Evolutionary conservation across 2,329 filamentous ascomycete genomes (phyloP).

Genomic region (Fusarium proliferatum): DNA sequence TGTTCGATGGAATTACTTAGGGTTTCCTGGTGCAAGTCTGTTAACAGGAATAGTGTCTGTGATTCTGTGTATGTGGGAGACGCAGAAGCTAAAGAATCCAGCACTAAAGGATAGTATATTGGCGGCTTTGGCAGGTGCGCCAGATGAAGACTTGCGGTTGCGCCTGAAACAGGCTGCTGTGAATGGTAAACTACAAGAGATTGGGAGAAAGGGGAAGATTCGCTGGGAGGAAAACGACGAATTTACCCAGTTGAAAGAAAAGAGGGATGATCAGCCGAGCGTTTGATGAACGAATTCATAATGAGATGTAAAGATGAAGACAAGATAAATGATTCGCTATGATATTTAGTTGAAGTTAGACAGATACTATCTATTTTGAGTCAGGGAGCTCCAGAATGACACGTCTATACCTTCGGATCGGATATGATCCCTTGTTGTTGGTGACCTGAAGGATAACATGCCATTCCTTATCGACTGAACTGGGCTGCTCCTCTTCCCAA

Average conservation of each 20-base stretch:
- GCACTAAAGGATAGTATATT: neutral
- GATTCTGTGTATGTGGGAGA: neutral
- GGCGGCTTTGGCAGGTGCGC: neutral
- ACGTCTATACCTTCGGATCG: neutral
- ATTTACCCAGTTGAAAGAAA: neutral
- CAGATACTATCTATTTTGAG: fast-evolving
- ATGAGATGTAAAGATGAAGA: neutral
- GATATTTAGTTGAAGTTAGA: neutral
- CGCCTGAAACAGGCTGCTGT: neutral
- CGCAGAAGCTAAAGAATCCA: neutral
- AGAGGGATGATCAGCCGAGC: fast-evolving
- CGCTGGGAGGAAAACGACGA: neutral
- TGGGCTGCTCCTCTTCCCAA: constrained; percentile 7
- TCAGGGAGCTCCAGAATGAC: neutral
- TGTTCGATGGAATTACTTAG: constrained; percentile 7
- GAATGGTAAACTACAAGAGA: neutral
- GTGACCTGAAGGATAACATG: constrained; percentile 17
- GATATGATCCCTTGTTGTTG: constrained; percentile 8
- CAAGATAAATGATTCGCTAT: neutral
- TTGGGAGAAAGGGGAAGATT: neutral
- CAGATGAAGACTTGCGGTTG: neutral
- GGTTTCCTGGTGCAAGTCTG: neutral
- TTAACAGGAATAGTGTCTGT: neutral
- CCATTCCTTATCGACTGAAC: constrained; percentile 8
- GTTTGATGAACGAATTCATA: neutral